Percentiles rank a stretch among this genome's conserved stretches.
phyloP scores from a whole-genome alignment of 305 asterid species.

The Galium porrigens region DNA sequence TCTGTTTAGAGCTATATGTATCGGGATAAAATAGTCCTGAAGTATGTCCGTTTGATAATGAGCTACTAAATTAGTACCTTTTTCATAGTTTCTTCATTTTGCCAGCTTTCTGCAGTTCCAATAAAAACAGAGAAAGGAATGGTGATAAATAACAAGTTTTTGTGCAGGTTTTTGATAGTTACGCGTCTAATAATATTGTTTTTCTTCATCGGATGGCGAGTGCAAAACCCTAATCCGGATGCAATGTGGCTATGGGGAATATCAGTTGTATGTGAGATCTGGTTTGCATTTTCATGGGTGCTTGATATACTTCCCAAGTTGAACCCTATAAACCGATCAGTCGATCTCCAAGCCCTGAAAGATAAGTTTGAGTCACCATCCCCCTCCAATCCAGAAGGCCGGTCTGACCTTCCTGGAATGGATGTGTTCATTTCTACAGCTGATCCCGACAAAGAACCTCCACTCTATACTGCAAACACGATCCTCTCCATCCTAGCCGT shows the following conservation, averaged over 20 bases:
- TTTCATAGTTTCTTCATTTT: not conserved
- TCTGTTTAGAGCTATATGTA: too few relatives aligned
- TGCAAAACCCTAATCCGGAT: constrained; percentile 52
- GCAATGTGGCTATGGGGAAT: constrained; percentile 80
- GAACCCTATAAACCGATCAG: constrained; percentile 73
- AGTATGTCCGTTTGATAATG: too few relatives aligned
- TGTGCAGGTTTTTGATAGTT: constrained; percentile 46
- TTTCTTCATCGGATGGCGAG: constrained; percentile 58
- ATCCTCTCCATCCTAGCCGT: constrained; percentile 66
- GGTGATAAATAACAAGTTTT: not conserved
- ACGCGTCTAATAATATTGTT: constrained; percentile 37
- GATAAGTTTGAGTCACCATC: constrained; percentile 61
- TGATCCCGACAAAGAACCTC: constrained; percentile 93
- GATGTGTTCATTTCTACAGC: constrained; percentile 87
- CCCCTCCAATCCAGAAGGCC: constrained; percentile 51
- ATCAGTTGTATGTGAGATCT: constrained; percentile 68
- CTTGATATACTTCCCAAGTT: constrained; percentile 83
- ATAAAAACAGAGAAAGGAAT: not conserved
- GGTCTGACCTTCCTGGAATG: constrained; percentile 79
- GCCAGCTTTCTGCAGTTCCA: not conserved
- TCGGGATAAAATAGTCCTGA: too few relatives aligned
- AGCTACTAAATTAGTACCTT: too few relatives aligned
- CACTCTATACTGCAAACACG: constrained; percentile 75
- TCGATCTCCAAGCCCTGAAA: constrained; percentile 53
- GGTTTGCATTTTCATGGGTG: constrained; percentile 95